A percentile compares a stretch with the other conserved stretches of the same genome.
Evolutionary conservation across 768 basidiomycete genomes (phyloP).

Genomic region (Phallus indusiatus): DNA sequence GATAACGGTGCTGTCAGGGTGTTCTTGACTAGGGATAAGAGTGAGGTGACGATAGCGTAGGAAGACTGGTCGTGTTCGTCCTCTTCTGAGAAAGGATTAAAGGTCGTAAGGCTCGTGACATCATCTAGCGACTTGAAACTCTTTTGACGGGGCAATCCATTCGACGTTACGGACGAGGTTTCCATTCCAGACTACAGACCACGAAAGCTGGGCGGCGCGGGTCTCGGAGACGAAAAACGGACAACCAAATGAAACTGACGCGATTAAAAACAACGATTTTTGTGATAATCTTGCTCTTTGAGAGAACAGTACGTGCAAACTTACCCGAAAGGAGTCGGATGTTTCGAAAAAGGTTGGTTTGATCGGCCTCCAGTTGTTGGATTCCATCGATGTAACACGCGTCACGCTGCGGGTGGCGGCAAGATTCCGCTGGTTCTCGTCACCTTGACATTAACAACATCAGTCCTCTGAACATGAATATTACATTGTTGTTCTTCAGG

Average conservation of each 20-base stretch:
- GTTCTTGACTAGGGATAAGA: constrained; percentile 75
- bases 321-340: neutral
- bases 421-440: too few relatives aligned
- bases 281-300: neutral
- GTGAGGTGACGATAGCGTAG: constrained; percentile 71
- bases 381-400: neutral
- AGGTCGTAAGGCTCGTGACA: constrained; percentile 69
- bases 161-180: neutral
- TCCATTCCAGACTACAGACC: constrained; percentile 2
- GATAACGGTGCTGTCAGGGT: constrained; percentile 61
- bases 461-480: too few relatives aligned
- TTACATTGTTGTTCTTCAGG: too few relatives aligned
- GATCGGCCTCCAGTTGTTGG: neutral
- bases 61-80: constrained; percentile 86
- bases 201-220: neutral
- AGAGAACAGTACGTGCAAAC: neutral
- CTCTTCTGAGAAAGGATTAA: constrained; percentile 89
- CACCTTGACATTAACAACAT: too few relatives aligned
- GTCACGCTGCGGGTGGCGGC: neutral
- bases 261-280: neutral
- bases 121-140: constrained; percentile 30
- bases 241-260: too few relatives aligned
- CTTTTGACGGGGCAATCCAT: constrained; percentile 2
- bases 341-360: too few relatives aligned
- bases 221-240: too few relatives aligned